Percentiles rank a stretch among this genome's conserved stretches.
These are phyloP conservation scores for Clonostachys byssicola DNA, from an alignment of 2,329 filamentous ascomycete species.

Conservation along the genomic window DNA sequence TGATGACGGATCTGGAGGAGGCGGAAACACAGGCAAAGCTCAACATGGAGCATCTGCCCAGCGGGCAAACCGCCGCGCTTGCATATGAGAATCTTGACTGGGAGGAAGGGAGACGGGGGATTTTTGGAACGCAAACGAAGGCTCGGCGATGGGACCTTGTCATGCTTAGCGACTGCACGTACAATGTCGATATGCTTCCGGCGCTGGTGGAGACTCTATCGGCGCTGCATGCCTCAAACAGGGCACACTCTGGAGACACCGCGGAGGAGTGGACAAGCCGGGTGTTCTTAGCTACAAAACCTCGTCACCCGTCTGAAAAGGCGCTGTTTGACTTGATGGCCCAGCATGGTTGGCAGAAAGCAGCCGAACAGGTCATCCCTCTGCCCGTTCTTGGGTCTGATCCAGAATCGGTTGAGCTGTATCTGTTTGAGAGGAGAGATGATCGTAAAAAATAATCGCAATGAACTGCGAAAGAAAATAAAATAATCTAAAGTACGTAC, in stretches of 20 bases:
- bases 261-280: slow-evolving; percentile 17
- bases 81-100: slow-evolving; percentile 54
- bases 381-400: slow-evolving; percentile 41
- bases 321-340: slow-evolving; percentile 42
- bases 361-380: slow-evolving; percentile 33
- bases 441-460: too few relatives aligned
- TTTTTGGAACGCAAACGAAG: slow-evolving; percentile 33
- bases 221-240: slow-evolving; percentile 36
- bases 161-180: slow-evolving; percentile 57
- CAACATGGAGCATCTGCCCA: slow-evolving; percentile 34
- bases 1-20: slow-evolving; percentile 52
- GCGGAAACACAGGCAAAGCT: slow-evolving; percentile 42
- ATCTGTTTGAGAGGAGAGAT: slow-evolving; percentile 38
- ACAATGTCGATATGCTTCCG: slow-evolving; percentile 53
- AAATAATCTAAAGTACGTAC: too few relatives aligned
- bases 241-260: slow-evolving; percentile 5
- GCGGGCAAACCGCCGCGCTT: slow-evolving; percentile 14
- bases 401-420: slow-evolving; percentile 44
- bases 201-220: slow-evolving; percentile 49
- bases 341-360: slow-evolving; percentile 35
- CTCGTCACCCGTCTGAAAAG: slow-evolving; percentile 47
- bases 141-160: slow-evolving; percentile 45
- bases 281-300: slow-evolving; percentile 52
- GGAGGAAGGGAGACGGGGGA: slow-evolving; percentile 42
- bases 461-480: too few relatives aligned